A percentile compares a stretch with the other conserved stretches of the same genome.
phyloP scores from a whole-genome alignment of 73 alveolate genomes.

The Vitrella brassicaformis region DNA sequence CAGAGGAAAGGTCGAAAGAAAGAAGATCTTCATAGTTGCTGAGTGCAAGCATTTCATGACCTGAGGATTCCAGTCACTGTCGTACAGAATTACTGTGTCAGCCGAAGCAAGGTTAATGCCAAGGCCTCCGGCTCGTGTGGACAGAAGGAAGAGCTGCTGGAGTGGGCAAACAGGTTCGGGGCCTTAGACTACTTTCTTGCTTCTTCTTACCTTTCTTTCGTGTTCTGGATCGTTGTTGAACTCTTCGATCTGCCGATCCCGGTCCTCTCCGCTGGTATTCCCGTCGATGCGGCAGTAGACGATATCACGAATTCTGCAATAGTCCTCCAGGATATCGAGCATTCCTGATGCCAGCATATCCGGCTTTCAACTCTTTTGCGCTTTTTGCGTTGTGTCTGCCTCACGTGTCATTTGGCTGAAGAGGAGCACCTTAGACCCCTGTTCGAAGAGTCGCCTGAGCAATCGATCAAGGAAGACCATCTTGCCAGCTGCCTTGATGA shows the following conservation, averaged over 20 bases:
- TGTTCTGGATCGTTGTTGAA: too few relatives aligned
- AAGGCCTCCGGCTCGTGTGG: constrained; percentile 96
- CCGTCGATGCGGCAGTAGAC: constrained; percentile 66
- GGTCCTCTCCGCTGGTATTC: constrained; percentile 47
- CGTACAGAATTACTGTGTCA: constrained; percentile 84
- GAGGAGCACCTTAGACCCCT: constrained; percentile 58
- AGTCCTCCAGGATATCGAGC: constrained; percentile 74
- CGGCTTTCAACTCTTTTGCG: too few relatives aligned
- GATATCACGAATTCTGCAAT: constrained; percentile 45
- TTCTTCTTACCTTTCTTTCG: too few relatives aligned
- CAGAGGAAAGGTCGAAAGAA: too few relatives aligned
- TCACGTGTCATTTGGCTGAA: constrained; percentile 74
- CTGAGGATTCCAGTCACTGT: constrained; percentile 94
- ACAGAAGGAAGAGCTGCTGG: constrained; percentile 76
- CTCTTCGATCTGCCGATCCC: constrained; percentile 48
- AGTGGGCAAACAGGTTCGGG: constrained; percentile 50
- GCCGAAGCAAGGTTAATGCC: constrained; percentile 94
- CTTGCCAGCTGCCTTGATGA: constrained; percentile 66
- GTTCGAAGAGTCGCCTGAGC: constrained; percentile 52
- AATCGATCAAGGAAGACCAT: constrained; percentile 74
- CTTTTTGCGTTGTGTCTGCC: too few relatives aligned
- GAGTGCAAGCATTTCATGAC: too few relatives aligned
- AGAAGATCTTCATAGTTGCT: too few relatives aligned
- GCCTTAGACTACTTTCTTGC: too few relatives aligned
- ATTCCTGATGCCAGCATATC: too few relatives aligned